Percentiles rank a stretch among this genome's conserved stretches.
Conservation (phyloP, 169 alveolate species). For the Perkinsus marinus region DNA sequence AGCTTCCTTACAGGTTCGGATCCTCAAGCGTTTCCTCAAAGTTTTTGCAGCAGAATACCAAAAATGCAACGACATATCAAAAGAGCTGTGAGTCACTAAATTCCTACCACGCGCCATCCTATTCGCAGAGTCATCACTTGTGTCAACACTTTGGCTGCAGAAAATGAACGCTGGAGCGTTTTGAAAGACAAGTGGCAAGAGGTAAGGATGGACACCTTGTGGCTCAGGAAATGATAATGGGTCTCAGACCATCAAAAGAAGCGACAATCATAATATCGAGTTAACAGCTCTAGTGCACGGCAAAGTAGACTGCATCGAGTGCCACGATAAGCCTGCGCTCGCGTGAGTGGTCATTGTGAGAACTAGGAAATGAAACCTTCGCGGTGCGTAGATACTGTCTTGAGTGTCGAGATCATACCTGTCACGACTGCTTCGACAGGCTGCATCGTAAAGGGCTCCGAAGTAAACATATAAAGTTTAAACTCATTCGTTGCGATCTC, state of each 20-base stretch:
- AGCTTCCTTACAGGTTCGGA: not conserved
- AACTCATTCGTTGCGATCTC: not conserved
- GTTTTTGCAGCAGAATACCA: not conserved
- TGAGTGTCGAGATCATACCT: not conserved
- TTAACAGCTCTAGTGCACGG: not conserved
- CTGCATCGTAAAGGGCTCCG: slow-evolving; percentile 3
- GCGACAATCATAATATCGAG: not conserved
- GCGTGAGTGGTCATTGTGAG: not conserved
- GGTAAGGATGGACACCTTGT: not conserved
- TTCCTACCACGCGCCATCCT: too few species aligned
- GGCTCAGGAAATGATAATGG: not conserved
- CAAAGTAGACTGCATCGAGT: not conserved
- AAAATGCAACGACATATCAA: not conserved
- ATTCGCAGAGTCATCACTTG: not conserved
- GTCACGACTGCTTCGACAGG: not conserved
- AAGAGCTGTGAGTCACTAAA: not conserved
- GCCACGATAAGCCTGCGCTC: not conserved
- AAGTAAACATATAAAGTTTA: not conserved
- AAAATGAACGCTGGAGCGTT: not conserved
- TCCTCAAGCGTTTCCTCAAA: not conserved
- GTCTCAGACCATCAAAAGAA: not conserved
- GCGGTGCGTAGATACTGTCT: not conserved
- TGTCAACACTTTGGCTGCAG: not conserved
- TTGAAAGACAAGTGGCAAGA: not conserved
- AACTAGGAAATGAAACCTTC: not conserved